Evolutionary conservation across 164 flowering plant species (phyloP), one percentile per base, ranked within the genome.

Genomic region (Magnolia changhungtana): DNA sequence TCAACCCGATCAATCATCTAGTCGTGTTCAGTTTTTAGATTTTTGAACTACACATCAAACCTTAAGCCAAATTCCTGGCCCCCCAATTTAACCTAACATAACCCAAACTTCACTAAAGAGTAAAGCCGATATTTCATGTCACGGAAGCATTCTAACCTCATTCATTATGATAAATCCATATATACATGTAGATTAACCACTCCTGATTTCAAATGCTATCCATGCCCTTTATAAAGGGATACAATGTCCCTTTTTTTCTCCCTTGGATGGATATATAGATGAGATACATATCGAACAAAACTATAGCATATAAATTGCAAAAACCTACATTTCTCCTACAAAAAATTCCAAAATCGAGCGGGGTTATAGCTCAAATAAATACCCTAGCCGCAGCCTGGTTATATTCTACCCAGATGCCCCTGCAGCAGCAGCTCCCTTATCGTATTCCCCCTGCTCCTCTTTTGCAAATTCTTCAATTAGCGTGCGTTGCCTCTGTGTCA

Each of bases 381-480:
- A 11, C 9, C 70, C 50, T 31, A 49, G 31, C 52, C 10, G 23
- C 11, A 49, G 13, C 24, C 52, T 50, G 52, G 52, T 21, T 29
- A 27, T 11, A 31, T n/a, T 71, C 84, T 74, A 90, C 20, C 89
- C 80, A 10, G 90, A 87, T 61, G 89, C 94, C 13, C 90, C 91
- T 21, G 92, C 94, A 3, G 82, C 80, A 29, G 90, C 91, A 21
- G 86, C 87, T 49, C 82, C 79, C 71, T 87, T 88, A 7, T 83
- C 87, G 72, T 82, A 77, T 52, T 94, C 98, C 16, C 90, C 89
- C 79, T 86, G 97, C 77, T 92, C 95, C 79, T 90, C 97, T 83
- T 92, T 92, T 63, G 89, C 85, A 83, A 96, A 92, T 81, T 96
- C 99, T 80, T 96, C 99, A 29, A 94, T 89, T 75, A 91, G 78